phyloP scores from a whole-genome alignment of 1,284 basidiomycete genomes.

The Heliocybe sulcata region DNA sequence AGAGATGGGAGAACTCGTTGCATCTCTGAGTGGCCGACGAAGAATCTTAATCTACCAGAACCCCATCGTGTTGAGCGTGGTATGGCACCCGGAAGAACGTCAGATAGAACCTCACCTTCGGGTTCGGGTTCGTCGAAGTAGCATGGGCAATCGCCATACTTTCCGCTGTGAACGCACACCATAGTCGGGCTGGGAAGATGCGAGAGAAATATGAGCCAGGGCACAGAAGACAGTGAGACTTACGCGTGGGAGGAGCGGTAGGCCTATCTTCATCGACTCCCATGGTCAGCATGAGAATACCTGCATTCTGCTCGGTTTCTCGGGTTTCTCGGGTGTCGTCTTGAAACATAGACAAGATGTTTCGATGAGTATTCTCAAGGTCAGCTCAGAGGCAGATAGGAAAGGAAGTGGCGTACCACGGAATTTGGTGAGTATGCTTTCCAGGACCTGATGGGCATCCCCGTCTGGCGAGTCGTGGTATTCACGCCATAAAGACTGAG shows the following conservation, averaged over 20 bases:
- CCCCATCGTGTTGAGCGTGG: background rate
- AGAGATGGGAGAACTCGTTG: conserved; percentile 31
- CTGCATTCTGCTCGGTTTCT: conserved; percentile 23
- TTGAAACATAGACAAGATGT: conserved; percentile 6
- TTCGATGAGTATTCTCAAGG: background rate
- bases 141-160: conserved; percentile 73
- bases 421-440: conserved; percentile 19
- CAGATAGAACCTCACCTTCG: conserved; percentile 37
- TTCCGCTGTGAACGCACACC: conserved; percentile 77
- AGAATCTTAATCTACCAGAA: conserved; percentile 34
- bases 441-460: conserved; percentile 23
- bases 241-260: conserved; percentile 7
- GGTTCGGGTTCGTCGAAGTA: conserved; percentile 39
- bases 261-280: conserved; percentile 29
- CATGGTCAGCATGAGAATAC: conserved; percentile 40
- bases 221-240: background rate
- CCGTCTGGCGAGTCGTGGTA: conserved; percentile 12
- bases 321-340: conserved; percentile 17
- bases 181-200: conserved; percentile 44
- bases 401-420: conserved; percentile 12
- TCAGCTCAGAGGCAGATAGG: background rate
- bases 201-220: conserved; percentile 7
- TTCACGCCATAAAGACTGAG: conserved; percentile 24
- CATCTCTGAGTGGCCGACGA: conserved; percentile 31
- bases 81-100: background rate